A percentile compares a stretch with the other conserved stretches of the same genome.
Evolutionary conservation across 2,329 filamentous ascomycete genomes (phyloP).

Genomic region (Diaporthe humulicola): DNA sequence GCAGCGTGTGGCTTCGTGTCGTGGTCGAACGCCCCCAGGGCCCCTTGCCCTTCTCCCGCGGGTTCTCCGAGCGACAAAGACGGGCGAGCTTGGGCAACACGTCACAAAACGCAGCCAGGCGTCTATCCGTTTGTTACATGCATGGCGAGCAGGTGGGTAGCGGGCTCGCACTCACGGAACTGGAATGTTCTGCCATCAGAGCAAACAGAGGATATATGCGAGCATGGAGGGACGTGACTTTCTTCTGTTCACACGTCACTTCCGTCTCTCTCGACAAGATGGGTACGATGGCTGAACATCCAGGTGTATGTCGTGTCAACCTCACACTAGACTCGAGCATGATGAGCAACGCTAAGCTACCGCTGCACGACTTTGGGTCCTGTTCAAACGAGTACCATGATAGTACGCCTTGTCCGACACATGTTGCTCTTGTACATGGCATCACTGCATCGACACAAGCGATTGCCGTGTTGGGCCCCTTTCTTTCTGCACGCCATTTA

Average conservation of each 20-base stretch:
- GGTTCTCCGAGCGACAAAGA: neutral
- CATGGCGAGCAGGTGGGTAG: neutral
- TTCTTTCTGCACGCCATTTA: slow-evolving; percentile 42
- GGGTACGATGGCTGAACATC: neutral
- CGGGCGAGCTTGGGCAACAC: slow-evolving; percentile 7
- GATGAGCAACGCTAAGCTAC: slow-evolving; percentile 14
- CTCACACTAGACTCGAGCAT: slow-evolving; percentile 30
- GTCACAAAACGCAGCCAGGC: slow-evolving; percentile 30
- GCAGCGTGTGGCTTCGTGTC: slow-evolving; percentile 27
- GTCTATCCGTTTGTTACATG: slow-evolving; percentile 28
- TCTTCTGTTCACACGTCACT: neutral
- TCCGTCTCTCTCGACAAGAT: neutral
- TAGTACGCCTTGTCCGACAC: slow-evolving; percentile 30
- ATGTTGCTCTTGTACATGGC: slow-evolving; percentile 34
- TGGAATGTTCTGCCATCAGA: neutral
- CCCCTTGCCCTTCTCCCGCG: neutral
- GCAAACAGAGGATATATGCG: slow-evolving; percentile 30
- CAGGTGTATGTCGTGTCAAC: neutral
- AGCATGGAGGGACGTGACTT: neutral
- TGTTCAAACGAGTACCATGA: slow-evolving; percentile 33
- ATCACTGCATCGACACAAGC: slow-evolving; percentile 36
- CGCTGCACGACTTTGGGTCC: slow-evolving; percentile 19
- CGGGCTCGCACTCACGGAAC: neutral
- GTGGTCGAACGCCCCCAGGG: neutral
- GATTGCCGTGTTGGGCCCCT: slow-evolving; percentile 40